Base-by-base conservation (phyloP, 1,139 yeast genomes). In the Saccharomycopsis phalli region DNA sequence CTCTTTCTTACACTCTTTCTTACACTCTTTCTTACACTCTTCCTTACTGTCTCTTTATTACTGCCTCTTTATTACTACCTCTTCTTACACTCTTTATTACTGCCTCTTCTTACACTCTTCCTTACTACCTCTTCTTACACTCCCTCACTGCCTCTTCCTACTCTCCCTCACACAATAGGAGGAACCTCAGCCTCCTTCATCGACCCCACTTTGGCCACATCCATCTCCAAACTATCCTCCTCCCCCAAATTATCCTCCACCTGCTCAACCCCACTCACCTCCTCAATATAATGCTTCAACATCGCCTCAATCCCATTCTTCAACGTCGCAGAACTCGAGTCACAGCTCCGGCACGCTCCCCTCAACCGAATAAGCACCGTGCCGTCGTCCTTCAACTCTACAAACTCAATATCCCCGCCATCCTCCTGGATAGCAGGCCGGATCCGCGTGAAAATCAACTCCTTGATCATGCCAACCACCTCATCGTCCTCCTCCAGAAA, bases 351-450 rank as follows among this genome's bases (percentile, higher is more conserved):
- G 59, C 93, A 81, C 1, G 93, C 91, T 29, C 93, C 93, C 56
- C 76, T 76, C 42, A 81, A 62, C 53, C 71, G 72, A 50, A 81
- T 65, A 50, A 65, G 71, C 2, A 81, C 91, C 0, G 76, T 75
- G 1, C 93, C 91, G 4, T 71, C 60, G 31, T 68, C 69, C 37
- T 70, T 71, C 55, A 79, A 81, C 2, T 66, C 69, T 16, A 80
- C 79, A 59, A 78, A 81, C 51, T 80, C 83, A 47, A 81, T 76
- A 55, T 81, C 93, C 8, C 93, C 93, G 40, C 93, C 93, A 55
- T 81, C 93, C 49, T 81, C 93, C 57, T 78, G 82, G 48, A 81
- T 80, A 0, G 97, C 97, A 1, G 99, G 98, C 52, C 96, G 74
- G 47, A 91, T 88, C 53, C 97, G 74, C 3, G 99, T 91, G 53